phyloP scores from a whole-genome alignment of 2,329 filamentous ascomycete species.

The Trichophyton simii region DNA sequence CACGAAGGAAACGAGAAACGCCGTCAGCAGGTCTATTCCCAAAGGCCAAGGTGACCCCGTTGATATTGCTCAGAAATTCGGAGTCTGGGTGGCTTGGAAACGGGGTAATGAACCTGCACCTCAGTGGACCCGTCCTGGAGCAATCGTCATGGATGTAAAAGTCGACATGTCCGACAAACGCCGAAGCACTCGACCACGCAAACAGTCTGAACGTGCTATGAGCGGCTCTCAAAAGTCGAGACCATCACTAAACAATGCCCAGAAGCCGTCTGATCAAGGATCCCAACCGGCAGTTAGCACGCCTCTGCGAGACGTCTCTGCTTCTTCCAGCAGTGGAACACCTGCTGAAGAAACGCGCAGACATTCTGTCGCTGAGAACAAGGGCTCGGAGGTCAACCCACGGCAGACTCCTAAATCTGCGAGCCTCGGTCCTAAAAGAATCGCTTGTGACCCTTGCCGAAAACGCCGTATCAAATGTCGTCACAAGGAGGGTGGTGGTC shows the following conservation, averaged over 20 bases:
- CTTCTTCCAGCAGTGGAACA: conserved; percentile 18
- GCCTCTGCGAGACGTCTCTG: conserved; percentile 9
- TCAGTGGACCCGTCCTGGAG: conserved; percentile 49
- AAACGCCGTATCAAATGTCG: conserved; percentile 51
- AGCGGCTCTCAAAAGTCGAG: conserved; percentile 21
- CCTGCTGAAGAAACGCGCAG: conserved; percentile 15
- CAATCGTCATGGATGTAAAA: conserved; percentile 38
- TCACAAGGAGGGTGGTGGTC: conserved; percentile 44
- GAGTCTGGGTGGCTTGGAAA: conserved; percentile 56
- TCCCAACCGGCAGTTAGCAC: conserved; percentile 4
- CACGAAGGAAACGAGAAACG: conserved; percentile 45
- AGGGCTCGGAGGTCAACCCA: conserved; percentile 17
- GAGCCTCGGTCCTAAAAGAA: conserved; percentile 45
- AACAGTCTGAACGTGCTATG: conserved; percentile 43
- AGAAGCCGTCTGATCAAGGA: neutral
- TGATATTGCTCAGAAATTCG: conserved; percentile 47
- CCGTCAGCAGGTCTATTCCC: conserved; percentile 50
- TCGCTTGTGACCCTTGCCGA: conserved; percentile 51
- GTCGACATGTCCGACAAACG: conserved; percentile 42
- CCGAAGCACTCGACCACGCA: conserved; percentile 42
- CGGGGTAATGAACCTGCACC: conserved; percentile 51
- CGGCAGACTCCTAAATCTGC: conserved; percentile 25
- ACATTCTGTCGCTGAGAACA: conserved; percentile 15
- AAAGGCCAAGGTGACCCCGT: conserved; percentile 50
- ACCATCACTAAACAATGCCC: neutral